Conservation (phyloP, 2,329 filamentous ascomycete genomes). For the Beauveria medogensis region DNA sequence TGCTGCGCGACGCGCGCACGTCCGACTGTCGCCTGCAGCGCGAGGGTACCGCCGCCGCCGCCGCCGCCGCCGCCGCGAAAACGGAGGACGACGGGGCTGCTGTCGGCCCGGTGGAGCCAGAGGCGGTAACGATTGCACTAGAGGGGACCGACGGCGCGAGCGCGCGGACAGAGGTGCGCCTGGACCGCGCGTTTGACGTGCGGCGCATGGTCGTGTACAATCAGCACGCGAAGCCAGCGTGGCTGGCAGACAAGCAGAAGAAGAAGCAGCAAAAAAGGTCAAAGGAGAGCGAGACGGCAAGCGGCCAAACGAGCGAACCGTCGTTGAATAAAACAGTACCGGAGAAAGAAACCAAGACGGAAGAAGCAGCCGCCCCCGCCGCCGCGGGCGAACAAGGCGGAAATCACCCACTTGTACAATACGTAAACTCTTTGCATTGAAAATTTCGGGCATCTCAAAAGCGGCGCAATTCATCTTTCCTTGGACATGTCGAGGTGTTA, state of each 20-base stretch:
- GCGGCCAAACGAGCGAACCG: background rate
- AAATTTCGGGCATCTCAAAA: background rate
- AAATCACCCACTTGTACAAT: constrained; percentile 8
- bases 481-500: too few species aligned
- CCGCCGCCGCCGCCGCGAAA: too few species aligned
- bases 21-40: background rate
- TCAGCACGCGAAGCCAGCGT: background rate
- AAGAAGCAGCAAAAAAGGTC: background rate
- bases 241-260: background rate
- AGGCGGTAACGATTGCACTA: constrained; percentile 16
- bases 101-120: background rate
- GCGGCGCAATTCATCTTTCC: too few species aligned
- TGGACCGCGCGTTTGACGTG: background rate
- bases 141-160: constrained; percentile 12
- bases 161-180: background rate
- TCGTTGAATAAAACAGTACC: background rate
- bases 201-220: constrained; percentile 6
- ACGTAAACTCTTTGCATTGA: constrained; percentile 5
- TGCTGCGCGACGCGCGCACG: constrained; percentile 16
- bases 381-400: background rate
- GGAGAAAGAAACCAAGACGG: background rate
- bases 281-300: background rate
- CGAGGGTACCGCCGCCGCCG: background rate
- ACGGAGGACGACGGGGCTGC: background rate
- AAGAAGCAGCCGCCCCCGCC: background rate